Conservation (phyloP, 2,329 filamentous ascomycete species). For the Ophiostoma ulmi region DNA sequence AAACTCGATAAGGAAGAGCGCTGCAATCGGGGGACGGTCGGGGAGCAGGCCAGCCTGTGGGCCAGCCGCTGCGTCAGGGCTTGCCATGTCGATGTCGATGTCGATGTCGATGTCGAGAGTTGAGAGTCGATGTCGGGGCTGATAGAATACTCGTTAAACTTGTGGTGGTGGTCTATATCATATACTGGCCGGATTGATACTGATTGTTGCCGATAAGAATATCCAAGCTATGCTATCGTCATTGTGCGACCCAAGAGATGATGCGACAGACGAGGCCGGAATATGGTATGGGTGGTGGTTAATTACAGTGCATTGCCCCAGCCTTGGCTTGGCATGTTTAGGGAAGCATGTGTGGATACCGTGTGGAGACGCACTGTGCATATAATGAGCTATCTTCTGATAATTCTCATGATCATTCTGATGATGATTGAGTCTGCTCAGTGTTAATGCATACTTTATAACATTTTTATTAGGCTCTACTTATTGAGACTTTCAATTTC, state of each 20-base stretch:
- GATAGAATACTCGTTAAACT: not conserved
- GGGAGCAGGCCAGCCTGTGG: constrained; percentile 30
- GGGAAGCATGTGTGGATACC: constrained; percentile 11
- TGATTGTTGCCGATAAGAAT: not conserved
- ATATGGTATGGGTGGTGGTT: not conserved
- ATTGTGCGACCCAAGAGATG: not conserved
- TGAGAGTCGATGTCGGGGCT: not conserved
- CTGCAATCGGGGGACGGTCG: constrained; percentile 61
- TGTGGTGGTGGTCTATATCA: not conserved
- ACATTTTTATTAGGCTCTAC: too few relatives aligned
- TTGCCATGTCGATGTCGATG: not conserved
- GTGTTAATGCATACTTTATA: not conserved
- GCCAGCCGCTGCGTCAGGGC: not conserved
- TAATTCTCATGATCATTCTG: not conserved
- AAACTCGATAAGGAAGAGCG: constrained; percentile 84
- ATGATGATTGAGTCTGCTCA: not conserved
- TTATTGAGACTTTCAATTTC: too few relatives aligned
- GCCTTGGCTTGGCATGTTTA: constrained; percentile 8
- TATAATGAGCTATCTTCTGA: not conserved
- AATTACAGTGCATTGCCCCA: constrained; percentile 11
- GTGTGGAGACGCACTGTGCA: not conserved
- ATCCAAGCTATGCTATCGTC: constrained; percentile 1
- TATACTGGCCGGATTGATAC: not conserved
- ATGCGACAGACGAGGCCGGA: not conserved
- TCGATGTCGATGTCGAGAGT: not conserved